These are phyloP conservation scores for Fagopyrum esculentum DNA, from an alignment of 148 eudicot species.

Conservation along the genomic window DNA sequence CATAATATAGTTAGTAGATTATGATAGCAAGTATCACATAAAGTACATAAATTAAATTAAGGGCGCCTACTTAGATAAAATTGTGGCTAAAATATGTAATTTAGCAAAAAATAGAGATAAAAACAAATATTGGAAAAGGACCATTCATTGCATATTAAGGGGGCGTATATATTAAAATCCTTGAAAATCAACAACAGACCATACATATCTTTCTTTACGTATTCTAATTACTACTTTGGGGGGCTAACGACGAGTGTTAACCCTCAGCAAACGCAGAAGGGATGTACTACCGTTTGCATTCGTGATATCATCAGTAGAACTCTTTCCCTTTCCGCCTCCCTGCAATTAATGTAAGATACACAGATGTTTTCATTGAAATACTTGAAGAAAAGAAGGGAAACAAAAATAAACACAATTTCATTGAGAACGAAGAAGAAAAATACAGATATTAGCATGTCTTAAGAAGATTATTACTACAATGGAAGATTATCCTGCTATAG, in stretches of 20 bases:
- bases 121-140: too few species aligned
- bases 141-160: too few species aligned
- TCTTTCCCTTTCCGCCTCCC: neutral
- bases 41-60: too few species aligned
- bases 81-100: too few species aligned
- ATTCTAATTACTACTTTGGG: neutral
- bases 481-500: neutral
- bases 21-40: too few species aligned
- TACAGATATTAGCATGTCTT: neutral
- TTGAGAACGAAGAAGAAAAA: neutral
- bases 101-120: too few species aligned
- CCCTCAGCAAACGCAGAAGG: conserved; percentile 7
- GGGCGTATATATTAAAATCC: too few species aligned
- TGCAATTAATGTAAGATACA: neutral
- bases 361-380: neutral
- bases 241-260: neutral
- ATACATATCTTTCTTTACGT: too few species aligned
- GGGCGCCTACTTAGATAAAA: too few species aligned
- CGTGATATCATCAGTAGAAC: neutral
- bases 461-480: neutral
- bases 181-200: too few species aligned
- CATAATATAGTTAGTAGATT: too few species aligned
- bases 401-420: neutral
- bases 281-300: neutral
- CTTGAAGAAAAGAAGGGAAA: neutral